Base-by-base conservation (phyloP, 225 moss, liverwort and hornwort genomes). In the Rhytidiadelphus loreus region DNA sequence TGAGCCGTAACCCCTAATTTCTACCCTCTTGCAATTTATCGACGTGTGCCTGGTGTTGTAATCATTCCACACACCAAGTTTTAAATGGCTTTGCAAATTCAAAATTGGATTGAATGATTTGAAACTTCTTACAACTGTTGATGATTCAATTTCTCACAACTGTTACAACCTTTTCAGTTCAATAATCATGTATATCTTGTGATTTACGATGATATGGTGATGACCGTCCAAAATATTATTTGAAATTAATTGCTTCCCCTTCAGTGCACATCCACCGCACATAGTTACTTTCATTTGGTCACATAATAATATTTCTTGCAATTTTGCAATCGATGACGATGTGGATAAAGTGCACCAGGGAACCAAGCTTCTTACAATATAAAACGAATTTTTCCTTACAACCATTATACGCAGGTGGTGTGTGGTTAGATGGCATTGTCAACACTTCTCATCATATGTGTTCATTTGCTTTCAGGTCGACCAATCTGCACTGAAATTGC, bases 401-500 rank as follows among this genome's bases (percentile, higher is more conserved):
- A 69, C 10, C 53, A 30, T 21, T 8, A 20, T 28, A 53, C 25
- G 16, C n/a, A 52, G 65, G 52, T 68, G 68, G 30, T 29, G 53
- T 41, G 14, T 55, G 68, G 39, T 68, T 28, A 81, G 48, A 37
- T 65, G 37, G 6, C 18, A 25, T 26, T n/a, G 26, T 52, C 83
- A 35, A 50, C 25, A 3, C 26, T 65, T 48, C 57, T 83, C 64
- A 86, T 26, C 22, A 13, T 4, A 7, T 46, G 29, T 44, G 25
- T 83, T 60, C 21, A 33, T 63, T 86, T 37, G 26, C 46, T 21
- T 62, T 65, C 89, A 93, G 90, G 85, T 96, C 50, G 96, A 96
- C 71, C 83, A 83, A 60, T 87, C 88, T 82, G 95, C 95, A 16
- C 71, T 95, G 35, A 89, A 88, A 50, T 85, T 93, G 66, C 83